Conservation (phyloP, 2,329 filamentous ascomycete genomes). For the Amylocarpus encephaloides region DNA sequence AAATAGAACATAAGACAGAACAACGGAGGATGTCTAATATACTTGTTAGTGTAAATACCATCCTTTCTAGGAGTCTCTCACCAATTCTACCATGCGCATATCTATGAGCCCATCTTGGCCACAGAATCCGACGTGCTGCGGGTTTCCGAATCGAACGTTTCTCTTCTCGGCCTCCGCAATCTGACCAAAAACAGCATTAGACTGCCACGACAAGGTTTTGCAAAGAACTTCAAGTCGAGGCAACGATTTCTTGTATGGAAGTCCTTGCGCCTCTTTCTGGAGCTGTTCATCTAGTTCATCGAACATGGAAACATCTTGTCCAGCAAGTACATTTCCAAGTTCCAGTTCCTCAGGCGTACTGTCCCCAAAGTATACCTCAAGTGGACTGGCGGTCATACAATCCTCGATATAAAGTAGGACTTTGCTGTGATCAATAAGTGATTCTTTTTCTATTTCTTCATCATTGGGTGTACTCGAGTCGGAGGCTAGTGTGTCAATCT, state of each 20-base stretch:
- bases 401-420: slow-evolving; percentile 73
- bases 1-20: slow-evolving; percentile 21
- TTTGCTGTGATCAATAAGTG: slow-evolving; percentile 64
- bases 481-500: slow-evolving; percentile 71
- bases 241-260: slow-evolving; percentile 42
- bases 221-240: slow-evolving; percentile 60
- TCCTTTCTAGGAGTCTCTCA: slow-evolving; percentile 9
- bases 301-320: slow-evolving; percentile 40
- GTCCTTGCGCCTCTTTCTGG: slow-evolving; percentile 24
- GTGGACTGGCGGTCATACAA: slow-evolving; percentile 59
- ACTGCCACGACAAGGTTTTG: slow-evolving; percentile 49
- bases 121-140: slow-evolving; percentile 25
- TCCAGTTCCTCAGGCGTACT: slow-evolving; percentile 46
- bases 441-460: slow-evolving; percentile 72
- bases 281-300: slow-evolving; percentile 38
- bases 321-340: slow-evolving; percentile 39
- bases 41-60: background rate
- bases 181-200: slow-evolving; percentile 55
- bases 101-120: slow-evolving; percentile 19
- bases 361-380: slow-evolving; percentile 54
- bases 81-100: slow-evolving; percentile 24
- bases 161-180: slow-evolving; percentile 65
- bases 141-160: slow-evolving; percentile 60
- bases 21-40: slow-evolving; percentile 15
- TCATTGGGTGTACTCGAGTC: slow-evolving; percentile 52